A percentile compares a stretch with the other conserved stretches of the same genome.
Conservation (phyloP, 2,329 filamentous ascomycete species). For the Colletotrichum destructivum region DNA sequence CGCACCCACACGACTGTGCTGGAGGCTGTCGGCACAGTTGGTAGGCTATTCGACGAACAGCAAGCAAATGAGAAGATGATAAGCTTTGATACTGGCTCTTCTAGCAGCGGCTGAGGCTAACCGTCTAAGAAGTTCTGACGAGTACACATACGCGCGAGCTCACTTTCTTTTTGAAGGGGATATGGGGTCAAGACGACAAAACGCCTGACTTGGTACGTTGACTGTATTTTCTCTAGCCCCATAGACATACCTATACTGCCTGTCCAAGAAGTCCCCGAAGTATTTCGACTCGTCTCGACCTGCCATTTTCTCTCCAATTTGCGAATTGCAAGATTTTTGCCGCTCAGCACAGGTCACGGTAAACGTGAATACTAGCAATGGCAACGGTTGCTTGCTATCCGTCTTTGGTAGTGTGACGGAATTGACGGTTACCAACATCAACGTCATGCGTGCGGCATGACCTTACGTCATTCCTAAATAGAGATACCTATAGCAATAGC, state of each 20-base stretch:
- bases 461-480: background rate
- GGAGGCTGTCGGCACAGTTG: background rate
- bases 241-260: conserved; percentile 15
- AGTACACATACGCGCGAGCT: conserved; percentile 12
- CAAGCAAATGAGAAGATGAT: conserved; percentile 51
- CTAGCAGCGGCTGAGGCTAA: conserved; percentile 50
- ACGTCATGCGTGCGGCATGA: background rate
- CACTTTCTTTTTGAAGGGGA: background rate
- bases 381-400: background rate
- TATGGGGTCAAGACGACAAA: conserved; percentile 4
- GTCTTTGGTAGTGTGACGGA: background rate
- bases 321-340: background rate
- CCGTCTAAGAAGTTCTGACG: conserved; percentile 46
- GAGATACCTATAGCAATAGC: background rate
- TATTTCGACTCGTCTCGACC: background rate
- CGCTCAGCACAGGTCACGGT: too few relatives aligned
- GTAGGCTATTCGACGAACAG: background rate
- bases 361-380: background rate
- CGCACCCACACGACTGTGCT: background rate
- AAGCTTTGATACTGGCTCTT: conserved; percentile 47
- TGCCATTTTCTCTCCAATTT: background rate
- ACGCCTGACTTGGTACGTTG: conserved; percentile 27
- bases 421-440: background rate
- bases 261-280: background rate
- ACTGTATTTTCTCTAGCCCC: conserved; percentile 18